Percentiles rank a stretch among this genome's conserved stretches.
phyloP scores from a whole-genome alignment of 2,329 filamentous ascomycete species.

The Fonsecaea erecta region DNA sequence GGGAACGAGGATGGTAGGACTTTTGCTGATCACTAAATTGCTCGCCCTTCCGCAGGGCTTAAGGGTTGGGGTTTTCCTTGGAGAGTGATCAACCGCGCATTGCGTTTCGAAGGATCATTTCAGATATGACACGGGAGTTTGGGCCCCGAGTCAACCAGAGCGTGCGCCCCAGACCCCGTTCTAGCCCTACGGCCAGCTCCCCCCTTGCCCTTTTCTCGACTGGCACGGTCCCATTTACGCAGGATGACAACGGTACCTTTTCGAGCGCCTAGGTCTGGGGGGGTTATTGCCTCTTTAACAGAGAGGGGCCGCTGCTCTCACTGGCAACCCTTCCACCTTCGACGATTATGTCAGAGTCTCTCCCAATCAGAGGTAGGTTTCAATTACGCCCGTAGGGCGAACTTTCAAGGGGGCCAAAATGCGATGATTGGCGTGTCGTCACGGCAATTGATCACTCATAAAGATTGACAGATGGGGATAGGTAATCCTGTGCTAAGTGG shows the following conservation, averaged over 20 bases:
- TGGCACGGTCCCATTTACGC: background rate
- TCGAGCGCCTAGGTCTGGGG: background rate
- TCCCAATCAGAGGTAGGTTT: background rate
- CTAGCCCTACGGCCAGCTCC: conserved; percentile 15
- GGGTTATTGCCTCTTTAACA: conserved; percentile 1
- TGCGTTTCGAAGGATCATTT: conserved; percentile 30
- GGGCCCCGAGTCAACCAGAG: conserved; percentile 3
- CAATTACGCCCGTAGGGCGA: background rate
- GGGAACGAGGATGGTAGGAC: conserved; percentile 13
- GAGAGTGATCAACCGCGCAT: conserved; percentile 15
- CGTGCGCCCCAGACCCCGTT: background rate
- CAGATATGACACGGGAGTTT: conserved; percentile 22
- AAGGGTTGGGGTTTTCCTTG: conserved; percentile 14
- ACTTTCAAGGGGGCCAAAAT: conserved; percentile 4
- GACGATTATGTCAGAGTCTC: conserved; percentile 17
- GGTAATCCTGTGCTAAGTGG: background rate
- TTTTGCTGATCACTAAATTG: conserved; percentile 14
- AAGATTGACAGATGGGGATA: background rate
- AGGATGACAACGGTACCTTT: conserved; percentile 9
- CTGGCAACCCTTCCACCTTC: background rate
- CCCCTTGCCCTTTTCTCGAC: conserved; percentile 1
- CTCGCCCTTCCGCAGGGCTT: background rate
- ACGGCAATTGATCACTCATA: background rate
- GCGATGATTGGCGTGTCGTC: conserved; percentile 8
- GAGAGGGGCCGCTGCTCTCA: background rate